Evolutionary conservation across 2,329 filamentous ascomycete genomes (phyloP).

Genomic region (Colletotrichum theobromicola): DNA sequence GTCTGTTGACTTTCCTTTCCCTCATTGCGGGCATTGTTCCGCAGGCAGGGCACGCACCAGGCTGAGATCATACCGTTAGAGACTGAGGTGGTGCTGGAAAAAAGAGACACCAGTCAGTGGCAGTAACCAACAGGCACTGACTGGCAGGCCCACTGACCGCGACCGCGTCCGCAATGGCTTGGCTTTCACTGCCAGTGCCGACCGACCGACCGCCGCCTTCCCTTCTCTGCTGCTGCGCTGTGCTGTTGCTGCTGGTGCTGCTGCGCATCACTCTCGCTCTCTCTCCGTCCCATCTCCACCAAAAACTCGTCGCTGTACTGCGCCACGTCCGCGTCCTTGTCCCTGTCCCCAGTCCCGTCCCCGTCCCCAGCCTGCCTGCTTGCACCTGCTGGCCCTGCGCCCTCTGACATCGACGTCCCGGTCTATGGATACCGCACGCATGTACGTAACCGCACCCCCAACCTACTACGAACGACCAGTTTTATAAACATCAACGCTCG

Average conservation of each 20-base stretch:
- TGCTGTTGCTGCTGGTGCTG: background rate
- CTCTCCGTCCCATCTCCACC: constrained; percentile 18
- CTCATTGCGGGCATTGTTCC: background rate
- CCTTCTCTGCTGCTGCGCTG: background rate
- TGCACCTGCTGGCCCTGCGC: constrained; percentile 3
- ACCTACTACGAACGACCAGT: background rate
- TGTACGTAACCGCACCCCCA: background rate
- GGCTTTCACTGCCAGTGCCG: background rate
- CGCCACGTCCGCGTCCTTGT: constrained; percentile 18
- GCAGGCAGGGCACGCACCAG: background rate
- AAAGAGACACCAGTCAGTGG: background rate
- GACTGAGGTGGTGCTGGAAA: background rate
- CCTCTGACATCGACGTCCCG: constrained; percentile 3
- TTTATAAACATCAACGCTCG: constrained; percentile 21
- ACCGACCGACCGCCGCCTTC: too few relatives aligned
- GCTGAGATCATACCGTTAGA: background rate
- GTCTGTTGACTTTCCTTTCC: background rate
- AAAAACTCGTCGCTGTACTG: constrained; percentile 5
- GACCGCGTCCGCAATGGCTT: background rate
- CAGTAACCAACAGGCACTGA: too few relatives aligned
- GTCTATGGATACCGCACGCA: background rate
- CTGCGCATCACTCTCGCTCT: background rate
- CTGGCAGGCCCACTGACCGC: background rate
- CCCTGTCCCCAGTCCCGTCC: background rate
- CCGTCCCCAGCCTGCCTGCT: background rate